Evolutionary conservation across 2,329 filamentous ascomycete species (phyloP).

Genomic region (Ophiostoma triangulosporum): DNA sequence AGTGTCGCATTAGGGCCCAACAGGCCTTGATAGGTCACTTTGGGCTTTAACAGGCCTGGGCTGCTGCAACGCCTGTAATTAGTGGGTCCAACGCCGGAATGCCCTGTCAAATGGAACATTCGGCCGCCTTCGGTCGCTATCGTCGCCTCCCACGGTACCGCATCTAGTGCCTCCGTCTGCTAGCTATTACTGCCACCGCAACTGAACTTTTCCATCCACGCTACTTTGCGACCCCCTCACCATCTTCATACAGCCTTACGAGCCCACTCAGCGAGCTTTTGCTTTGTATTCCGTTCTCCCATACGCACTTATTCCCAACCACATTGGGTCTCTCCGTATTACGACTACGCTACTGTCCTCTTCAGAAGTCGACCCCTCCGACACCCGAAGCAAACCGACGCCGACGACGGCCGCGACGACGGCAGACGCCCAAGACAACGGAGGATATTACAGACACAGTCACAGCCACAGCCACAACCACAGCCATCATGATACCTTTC

Average conservation of each 20-base stretch:
- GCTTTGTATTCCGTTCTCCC: not conserved
- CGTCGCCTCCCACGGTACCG: constrained; percentile 3
- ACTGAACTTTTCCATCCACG: not conserved
- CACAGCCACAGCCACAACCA: not conserved
- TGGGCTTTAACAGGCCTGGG: not conserved
- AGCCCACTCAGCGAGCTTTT: not conserved
- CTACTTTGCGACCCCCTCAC: not conserved
- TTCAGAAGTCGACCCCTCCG: too few species aligned
- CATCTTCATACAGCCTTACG: not conserved
- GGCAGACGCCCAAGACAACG: not conserved
- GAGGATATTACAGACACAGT: too few species aligned
- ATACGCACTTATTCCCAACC: not conserved
- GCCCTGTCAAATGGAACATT: constrained; percentile 9
- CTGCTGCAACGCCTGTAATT: not conserved
- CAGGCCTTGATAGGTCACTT: not conserved
- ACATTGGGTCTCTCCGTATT: not conserved
- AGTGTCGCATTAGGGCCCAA: too few species aligned
- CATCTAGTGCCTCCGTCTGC: not conserved
- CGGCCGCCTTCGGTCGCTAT: constrained; percentile 11
- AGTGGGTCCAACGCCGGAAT: not conserved
- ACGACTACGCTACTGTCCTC: not conserved
- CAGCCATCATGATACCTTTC: not conserved
- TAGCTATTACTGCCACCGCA: not conserved
- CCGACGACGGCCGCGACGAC: not conserved
- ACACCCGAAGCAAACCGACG: not conserved